Evolutionary conservation across 208 protist genomes (phyloP).

Genomic region (Crithidia sp.): DNA sequence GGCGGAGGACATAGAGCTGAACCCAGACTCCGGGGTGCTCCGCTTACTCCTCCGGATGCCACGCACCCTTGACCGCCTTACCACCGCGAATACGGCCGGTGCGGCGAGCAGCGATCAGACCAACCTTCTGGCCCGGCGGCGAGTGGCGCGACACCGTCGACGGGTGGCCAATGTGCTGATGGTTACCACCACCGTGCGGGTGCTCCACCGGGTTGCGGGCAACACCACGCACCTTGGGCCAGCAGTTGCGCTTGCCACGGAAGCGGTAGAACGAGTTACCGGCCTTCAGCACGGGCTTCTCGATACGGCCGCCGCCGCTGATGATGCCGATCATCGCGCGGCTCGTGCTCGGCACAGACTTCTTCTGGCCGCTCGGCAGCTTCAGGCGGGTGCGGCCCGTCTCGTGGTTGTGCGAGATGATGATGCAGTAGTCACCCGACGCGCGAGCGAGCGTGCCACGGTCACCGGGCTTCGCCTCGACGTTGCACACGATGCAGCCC

Average conservation of each 20-base stretch:
- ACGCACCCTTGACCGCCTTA: slow-evolving; percentile 87
- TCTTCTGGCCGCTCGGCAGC: slow-evolving; percentile 99
- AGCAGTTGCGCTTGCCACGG: slow-evolving; percentile 98
- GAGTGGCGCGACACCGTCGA: slow-evolving; percentile 92
- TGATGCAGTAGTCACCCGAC: slow-evolving; percentile 97
- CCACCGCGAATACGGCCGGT: slow-evolving; percentile 96
- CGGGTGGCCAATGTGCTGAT: slow-evolving; percentile 99
- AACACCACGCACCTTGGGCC: slow-evolving; percentile 99
- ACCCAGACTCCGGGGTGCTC: too few relatives aligned
- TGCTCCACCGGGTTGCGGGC: slow-evolving; percentile 99
- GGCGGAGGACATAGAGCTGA: too few relatives aligned
- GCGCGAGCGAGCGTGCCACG: slow-evolving; percentile 95
- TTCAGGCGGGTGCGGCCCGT: slow-evolving; percentile 96
- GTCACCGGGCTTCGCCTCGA: slow-evolving; percentile 97
- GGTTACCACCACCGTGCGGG: slow-evolving; percentile 99
- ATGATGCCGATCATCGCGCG: slow-evolving; percentile 99
- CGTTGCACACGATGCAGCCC: slow-evolving; percentile 99
- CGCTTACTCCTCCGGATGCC: slow-evolving; percentile 88
- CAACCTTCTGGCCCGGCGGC: slow-evolving; percentile 97
- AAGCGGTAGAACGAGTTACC: slow-evolving; percentile 98
- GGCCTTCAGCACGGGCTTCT: slow-evolving; percentile 99
- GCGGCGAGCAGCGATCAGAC: slow-evolving; percentile 99
- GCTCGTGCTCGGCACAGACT: slow-evolving; percentile 92
- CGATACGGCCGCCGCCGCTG: slow-evolving; percentile 98
- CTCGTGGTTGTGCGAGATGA: slow-evolving; percentile 98